Evolutionary conservation across 441 rosid species (phyloP), one percentile per base, ranked within the genome.

Genomic region (Theobroma grandiflorum): DNA sequence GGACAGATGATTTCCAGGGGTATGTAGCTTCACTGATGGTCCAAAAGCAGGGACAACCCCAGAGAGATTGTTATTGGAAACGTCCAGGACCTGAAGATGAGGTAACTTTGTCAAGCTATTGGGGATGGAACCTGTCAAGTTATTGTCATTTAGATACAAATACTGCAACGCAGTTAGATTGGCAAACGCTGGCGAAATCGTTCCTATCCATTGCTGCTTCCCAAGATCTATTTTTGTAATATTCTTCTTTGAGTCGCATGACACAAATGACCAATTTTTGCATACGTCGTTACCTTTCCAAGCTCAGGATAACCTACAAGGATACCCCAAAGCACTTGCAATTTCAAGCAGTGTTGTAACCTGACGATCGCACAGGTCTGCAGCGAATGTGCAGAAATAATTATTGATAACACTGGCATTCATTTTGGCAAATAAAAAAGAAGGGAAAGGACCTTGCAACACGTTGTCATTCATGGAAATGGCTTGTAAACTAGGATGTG

Each of bases 371-470:
- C 94, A 92, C 10, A 57, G 80, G 1, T 68, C 49, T 26, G 84
- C 89, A 0, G 53, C 38, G 9, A 47, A 11, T 7, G 80, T 77
- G 57, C 92, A 88, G 65, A 86, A 90, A 66, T 88, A 80, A 31
- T 85, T 81, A 47, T 72, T 80, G 1, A 11, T 53, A 45, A 42
- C n/a, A 22, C n/a, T 52, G 18, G 81, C 9, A 38, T 15, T 74
- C 45, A 78, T 58, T n/a, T 74, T 82, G 1, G 7, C 10, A 2
- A 8, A 0, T 31, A 35, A 1, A 11, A 76, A 4, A 22, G 43
- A 6, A 82, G 97, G 98, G 3, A 76, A 81, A 75, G 91, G 94
- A 22, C 98, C 97, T 80, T 90, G 95, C 49, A 94, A n/a, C n/a
- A n/a, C n/a, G 82, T 92, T 94, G 80, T 87, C 81, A 0, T 84